These are phyloP conservation scores for Moelleriella libera DNA, from an alignment of 2,329 filamentous ascomycete genomes.

Conservation along the genomic window DNA sequence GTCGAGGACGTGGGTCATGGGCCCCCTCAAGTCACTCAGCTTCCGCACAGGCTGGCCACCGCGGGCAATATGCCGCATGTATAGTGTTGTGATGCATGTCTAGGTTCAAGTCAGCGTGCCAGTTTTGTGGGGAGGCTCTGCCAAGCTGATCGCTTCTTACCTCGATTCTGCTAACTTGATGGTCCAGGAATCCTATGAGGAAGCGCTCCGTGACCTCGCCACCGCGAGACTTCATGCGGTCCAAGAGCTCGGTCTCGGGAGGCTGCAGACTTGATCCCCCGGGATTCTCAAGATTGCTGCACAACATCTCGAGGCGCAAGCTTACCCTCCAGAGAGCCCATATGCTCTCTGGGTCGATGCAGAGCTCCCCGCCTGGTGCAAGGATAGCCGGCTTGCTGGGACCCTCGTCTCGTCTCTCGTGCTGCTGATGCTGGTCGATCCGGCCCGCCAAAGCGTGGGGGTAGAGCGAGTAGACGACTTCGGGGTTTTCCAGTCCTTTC, in stretches of 20 bases:
- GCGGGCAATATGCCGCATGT: constrained; percentile 63
- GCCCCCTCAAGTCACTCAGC: constrained; percentile 60
- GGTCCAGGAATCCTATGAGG: constrained; percentile 79
- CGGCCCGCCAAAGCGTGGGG: constrained; percentile 77
- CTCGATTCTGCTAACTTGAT: constrained; percentile 93
- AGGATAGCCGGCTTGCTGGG: constrained; percentile 46
- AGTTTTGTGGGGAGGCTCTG: background rate
- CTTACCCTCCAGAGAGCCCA: constrained; percentile 87
- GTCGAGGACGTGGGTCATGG: constrained; percentile 59
- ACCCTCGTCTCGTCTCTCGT: constrained; percentile 28
- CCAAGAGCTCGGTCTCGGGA: constrained; percentile 72
- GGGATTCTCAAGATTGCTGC: constrained; percentile 68
- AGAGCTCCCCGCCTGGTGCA: constrained; percentile 49
- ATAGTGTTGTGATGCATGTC: constrained; percentile 70
- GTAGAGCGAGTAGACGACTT: constrained; percentile 90
- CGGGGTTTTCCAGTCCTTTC: constrained; percentile 94
- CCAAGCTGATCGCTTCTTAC: constrained; percentile 33
- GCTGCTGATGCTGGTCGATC: constrained; percentile 50
- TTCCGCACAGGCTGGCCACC: constrained; percentile 48
- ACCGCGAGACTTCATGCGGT: constrained; percentile 49
- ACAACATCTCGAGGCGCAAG: constrained; percentile 83
- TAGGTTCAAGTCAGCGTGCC: constrained; percentile 16
- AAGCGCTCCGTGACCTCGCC: constrained; percentile 83
- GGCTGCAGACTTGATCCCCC: constrained; percentile 51
- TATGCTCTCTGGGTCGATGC: constrained; percentile 69